Evolutionary conservation across 345 rosid species (phyloP), one percentile per base, ranked within the genome.

Genomic region (Lumnitzera racemosa): DNA sequence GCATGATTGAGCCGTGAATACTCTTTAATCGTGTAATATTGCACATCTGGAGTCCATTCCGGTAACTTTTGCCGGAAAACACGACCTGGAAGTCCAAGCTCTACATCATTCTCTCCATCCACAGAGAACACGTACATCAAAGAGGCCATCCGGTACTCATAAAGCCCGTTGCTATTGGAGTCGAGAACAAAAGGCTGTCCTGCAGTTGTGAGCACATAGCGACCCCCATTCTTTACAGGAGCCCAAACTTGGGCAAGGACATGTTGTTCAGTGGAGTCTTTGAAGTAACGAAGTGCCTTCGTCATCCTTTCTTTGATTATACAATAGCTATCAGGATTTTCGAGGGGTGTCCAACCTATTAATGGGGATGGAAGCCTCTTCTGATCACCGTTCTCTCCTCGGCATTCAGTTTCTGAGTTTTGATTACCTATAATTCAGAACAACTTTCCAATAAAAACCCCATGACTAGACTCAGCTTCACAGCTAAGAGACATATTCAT

Each of bases 1-100:
- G 98, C 98, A 71, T 92, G 94, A 59, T 80, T 79, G 69, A 80
- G 98, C 63, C 98, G 72, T 0, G 79, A 80, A 70, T 76, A 92
- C 81, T 92, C 98, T 70, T 74, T 82, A 69, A 80, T 78, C 0
- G 96, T 81, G 77, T 89, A 92, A 59, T 85, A 92, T 81, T 85
- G 94, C 24, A 92, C 98, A 62, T 92, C 81, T 1, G 98, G 98
- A 11, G 90, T 89, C 98, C 98, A 92, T 50, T 92, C 98, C 3
- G 98, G 96, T 61, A 87, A 61, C 59, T 85, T 89, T 47, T 78
- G 82, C 72, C 60, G 65, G 81, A 87, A 92, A 78, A 89, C 98
- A 46, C 98, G 96, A 14, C 98, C 98, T 9, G 98, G 98, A 64
- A 92, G 94, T 43, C 98, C 98, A 2, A 82, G 86, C 67, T 81